phyloP scores from a whole-genome alignment of 129 eudicot genomes.

The Tagetes erecta region DNA sequence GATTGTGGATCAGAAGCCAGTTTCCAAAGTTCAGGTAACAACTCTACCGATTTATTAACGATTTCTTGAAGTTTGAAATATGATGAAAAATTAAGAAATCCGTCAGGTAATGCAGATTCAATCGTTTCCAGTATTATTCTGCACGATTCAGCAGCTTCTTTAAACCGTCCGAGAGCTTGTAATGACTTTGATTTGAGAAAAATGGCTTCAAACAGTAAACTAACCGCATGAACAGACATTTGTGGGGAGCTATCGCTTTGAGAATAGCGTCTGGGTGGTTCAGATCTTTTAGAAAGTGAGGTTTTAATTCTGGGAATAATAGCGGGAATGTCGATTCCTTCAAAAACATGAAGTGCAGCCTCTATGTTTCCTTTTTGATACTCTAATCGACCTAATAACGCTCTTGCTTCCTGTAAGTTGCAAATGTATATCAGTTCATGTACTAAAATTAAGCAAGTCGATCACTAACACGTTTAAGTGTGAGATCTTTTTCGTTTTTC shows the following conservation, averaged over 20 bases:
- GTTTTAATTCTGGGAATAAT: conserved; percentile 60
- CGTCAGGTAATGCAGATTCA: conserved; percentile 76
- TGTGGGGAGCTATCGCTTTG: conserved; percentile 59
- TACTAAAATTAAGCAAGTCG: neutral
- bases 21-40: conserved; percentile 78
- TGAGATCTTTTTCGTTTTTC: neutral
- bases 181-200: conserved; percentile 83
- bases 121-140: conserved; percentile 74
- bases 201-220: conserved; percentile 82
- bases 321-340: conserved; percentile 85
- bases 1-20: conserved; percentile 60
- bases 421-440: conserved; percentile 25
- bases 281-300: conserved; percentile 57
- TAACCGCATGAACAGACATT: conserved; percentile 88
- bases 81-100: conserved; percentile 57
- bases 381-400: conserved; percentile 86
- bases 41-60: conserved; percentile 68
- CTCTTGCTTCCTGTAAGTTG: conserved; percentile 80
- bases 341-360: conserved; percentile 87
- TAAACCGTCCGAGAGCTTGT: conserved; percentile 61
- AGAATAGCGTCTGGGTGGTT: conserved; percentile 68
- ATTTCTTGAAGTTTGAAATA: conserved; percentile 69
- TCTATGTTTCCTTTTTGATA: conserved; percentile 88
- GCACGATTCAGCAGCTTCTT: conserved; percentile 91
- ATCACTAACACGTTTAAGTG: too few relatives aligned